These are phyloP conservation scores for Podaxis pistillaris DNA, from an alignment of 768 basidiomycete species.

Conservation along the genomic window DNA sequence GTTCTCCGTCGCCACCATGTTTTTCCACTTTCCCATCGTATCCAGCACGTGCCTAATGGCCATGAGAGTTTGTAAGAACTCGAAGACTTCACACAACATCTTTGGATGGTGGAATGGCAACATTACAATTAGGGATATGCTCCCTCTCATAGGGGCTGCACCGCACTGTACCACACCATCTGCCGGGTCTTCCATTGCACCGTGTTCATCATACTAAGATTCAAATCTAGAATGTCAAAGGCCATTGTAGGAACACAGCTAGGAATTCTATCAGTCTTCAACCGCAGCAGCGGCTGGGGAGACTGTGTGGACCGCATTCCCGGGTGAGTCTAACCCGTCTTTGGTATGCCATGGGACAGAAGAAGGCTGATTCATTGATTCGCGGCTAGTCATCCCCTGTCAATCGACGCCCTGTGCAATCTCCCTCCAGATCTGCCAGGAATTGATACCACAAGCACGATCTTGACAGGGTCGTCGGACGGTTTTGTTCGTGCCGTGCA, in stretches of 20 bases:
- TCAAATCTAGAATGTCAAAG: slow-evolving; percentile 60
- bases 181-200: neutral
- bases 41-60: neutral
- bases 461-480: slow-evolving; percentile 91
- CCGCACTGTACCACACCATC: neutral
- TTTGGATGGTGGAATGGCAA: neutral
- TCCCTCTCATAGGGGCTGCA: neutral
- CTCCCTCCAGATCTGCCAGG: slow-evolving; percentile 62
- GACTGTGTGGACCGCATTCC: slow-evolving; percentile 91
- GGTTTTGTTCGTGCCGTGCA: slow-evolving; percentile 86
- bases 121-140: neutral
- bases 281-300: slow-evolving; percentile 82
- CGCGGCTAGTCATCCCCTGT: slow-evolving; percentile 75
- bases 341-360: neutral
- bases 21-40: neutral
- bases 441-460: slow-evolving; percentile 61
- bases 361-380: slow-evolving; percentile 9
- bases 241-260: slow-evolving; percentile 86
- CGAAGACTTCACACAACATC: neutral
- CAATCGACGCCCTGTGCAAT: slow-evolving; percentile 82
- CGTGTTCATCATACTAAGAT: slow-evolving; percentile 13
- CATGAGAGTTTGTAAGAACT: neutral
- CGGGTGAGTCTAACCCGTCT: slow-evolving; percentile 50
- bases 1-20: slow-evolving; percentile 22
- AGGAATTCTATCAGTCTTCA: slow-evolving; percentile 89